Conservation (phyloP, 2,329 filamentous ascomycete genomes). For the Aspergillus oerlinghausenensis region DNA sequence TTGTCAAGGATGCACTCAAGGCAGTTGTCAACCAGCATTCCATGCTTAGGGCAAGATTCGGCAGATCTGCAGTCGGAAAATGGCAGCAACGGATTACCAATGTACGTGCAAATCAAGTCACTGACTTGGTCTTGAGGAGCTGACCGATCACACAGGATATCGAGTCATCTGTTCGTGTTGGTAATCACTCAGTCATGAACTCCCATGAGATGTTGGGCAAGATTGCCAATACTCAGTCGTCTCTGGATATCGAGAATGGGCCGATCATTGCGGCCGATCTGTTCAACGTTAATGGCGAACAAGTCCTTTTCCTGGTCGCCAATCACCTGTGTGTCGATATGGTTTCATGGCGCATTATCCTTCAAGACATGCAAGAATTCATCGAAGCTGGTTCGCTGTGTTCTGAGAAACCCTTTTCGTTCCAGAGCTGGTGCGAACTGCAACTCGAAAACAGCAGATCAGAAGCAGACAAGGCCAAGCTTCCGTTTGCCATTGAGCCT, state of each 20-base stretch:
- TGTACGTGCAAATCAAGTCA: conserved; percentile 13
- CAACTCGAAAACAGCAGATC: conserved; percentile 26
- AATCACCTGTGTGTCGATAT: conserved; percentile 21
- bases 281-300: conserved; percentile 10
- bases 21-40: conserved; percentile 29
- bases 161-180: conserved; percentile 29
- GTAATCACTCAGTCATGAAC: conserved; percentile 21
- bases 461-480: conserved; percentile 7
- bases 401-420: conserved; percentile 33
- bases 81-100: conserved; percentile 26
- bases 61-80: conserved; percentile 11
- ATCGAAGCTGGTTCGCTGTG: conserved; percentile 29
- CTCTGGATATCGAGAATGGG: conserved; percentile 30
- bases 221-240: conserved; percentile 28
- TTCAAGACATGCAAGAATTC: conserved; percentile 34
- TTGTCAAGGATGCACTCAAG: conserved; percentile 23
- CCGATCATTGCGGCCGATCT: conserved; percentile 17
- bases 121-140: not conserved
- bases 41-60: conserved; percentile 33
- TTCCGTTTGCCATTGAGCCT: conserved; percentile 28
- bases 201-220: conserved; percentile 21
- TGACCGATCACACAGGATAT: conserved; percentile 22
- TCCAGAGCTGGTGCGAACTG: conserved; percentile 36
- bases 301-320: conserved; percentile 16
- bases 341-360: conserved; percentile 29